These are phyloP conservation scores for Ascochyta lentis DNA, from an alignment of 2,329 filamentous ascomycete species.

Conservation along the genomic window DNA sequence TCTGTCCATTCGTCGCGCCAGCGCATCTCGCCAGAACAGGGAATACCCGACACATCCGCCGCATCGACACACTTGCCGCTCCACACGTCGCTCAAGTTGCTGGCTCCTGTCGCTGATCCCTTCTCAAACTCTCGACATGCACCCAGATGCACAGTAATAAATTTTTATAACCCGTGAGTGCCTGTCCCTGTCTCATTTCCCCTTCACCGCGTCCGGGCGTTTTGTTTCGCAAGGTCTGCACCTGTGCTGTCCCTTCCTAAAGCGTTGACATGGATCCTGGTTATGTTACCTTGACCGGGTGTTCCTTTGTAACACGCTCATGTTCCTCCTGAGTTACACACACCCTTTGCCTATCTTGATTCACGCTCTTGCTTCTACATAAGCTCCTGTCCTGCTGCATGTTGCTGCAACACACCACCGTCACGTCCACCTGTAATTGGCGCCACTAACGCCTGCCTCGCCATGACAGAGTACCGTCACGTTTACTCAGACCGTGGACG, in stretches of 20 bases:
- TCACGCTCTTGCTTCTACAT: conserved; percentile 26
- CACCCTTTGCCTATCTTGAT: conserved; percentile 23
- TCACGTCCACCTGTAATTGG: conserved; percentile 26
- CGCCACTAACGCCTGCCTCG: conserved; percentile 39
- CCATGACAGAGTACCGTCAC: conserved; percentile 49
- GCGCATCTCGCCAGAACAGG: conserved; percentile 39
- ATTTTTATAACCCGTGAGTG: conserved; percentile 32
- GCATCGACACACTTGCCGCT: conserved; percentile 37
- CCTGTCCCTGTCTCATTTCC: conserved; percentile 46
- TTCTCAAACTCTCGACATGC: conserved; percentile 34
- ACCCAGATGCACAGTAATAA: conserved; percentile 28
- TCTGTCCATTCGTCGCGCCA: conserved; percentile 26
- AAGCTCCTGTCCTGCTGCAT: conserved; percentile 27
- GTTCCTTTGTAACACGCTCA: conserved; percentile 44
- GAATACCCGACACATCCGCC: conserved; percentile 43
- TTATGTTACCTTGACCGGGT: conserved; percentile 39
- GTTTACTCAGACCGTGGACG: conserved; percentile 49
- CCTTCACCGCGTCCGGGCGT: conserved; percentile 31
- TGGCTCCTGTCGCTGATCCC: conserved; percentile 33
- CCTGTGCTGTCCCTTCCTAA: conserved; percentile 35
- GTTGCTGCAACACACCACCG: conserved; percentile 18
- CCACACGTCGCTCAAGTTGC: conserved; percentile 23
- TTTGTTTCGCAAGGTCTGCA: conserved; percentile 40
- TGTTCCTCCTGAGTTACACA: conserved; percentile 42
- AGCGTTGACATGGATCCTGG: conserved; percentile 40